Base-by-base conservation (phyloP, 257 asterid species). In the Handroanthus guayacan region DNA sequence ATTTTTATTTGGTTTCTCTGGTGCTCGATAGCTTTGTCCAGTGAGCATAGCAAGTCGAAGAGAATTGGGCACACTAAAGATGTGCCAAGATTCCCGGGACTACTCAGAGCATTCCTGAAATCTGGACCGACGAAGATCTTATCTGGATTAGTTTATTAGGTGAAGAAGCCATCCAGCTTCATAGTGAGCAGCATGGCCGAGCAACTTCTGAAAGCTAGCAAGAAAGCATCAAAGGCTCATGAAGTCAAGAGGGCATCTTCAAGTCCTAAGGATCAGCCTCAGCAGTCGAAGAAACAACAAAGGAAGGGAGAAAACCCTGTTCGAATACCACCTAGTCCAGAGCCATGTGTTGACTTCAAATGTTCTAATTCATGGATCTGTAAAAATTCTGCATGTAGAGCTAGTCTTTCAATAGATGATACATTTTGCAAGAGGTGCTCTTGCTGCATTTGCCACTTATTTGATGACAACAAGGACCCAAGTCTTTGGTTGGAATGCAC, bases 391-490 rank as follows among this genome's bases (percentile, higher is more conserved):
- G 94, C 97, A 47, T 91, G 97, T 75, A 81, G 97, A 80, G 92
- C 97, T 9, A 72, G 89, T 69, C 82, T 89, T 70, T 86, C 97
- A 36, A 79, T 72, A 4, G 90, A 89, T 38, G 92, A 87, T 83
- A 79, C 86, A 58, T 90, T 90, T 75, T 90, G 97, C 82, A 89
- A 82, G 85, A 84, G 97, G 81, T 90, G 97, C 81, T 90, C 97
- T 67, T 90, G 94, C 82, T 90, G 94, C 80, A 89, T 90, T 64
- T 90, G 94, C 66, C 94, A 90, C 78, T 80, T 86, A 52, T 90
- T 87, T 76, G 97, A 90, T 77, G 97, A 89, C 78, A 89, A 90
- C 84, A 90, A 90, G 86, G 97, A 89, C 82, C 97, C 94, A 45
- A 90, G 97, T 84, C 91, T 90, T 82, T 90, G 97, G 97, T 75